These are phyloP conservation scores for Pterulicium gracile DNA, from an alignment of 1,284 basidiomycete species.

Conservation along the genomic window DNA sequence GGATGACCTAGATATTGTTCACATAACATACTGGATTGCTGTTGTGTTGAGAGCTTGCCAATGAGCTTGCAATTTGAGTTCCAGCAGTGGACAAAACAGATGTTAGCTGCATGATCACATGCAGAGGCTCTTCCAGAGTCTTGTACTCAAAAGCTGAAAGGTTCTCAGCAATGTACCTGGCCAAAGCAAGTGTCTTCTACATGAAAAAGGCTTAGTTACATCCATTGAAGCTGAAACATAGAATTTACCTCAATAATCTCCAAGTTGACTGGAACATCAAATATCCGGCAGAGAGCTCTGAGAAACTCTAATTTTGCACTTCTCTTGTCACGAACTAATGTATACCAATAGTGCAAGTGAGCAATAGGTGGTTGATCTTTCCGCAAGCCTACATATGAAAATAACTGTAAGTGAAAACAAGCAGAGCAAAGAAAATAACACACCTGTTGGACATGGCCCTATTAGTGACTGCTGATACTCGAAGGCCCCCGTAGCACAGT, in stretches of 20 bases:
- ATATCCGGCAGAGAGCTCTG: conserved; percentile 70
- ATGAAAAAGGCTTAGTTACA: background rate
- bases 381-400: conserved; percentile 52
- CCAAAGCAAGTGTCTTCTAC: conserved; percentile 62
- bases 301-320: conserved; percentile 78
- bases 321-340: conserved; percentile 85
- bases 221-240: background rate
- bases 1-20: conserved; percentile 19
- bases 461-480: conserved; percentile 58
- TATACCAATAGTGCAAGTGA: conserved; percentile 84
- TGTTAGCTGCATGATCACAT: conserved; percentile 76
- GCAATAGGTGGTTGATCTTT: conserved; percentile 43
- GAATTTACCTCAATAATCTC: conserved; percentile 34
- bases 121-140: conserved; percentile 85
- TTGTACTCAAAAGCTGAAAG: conserved; percentile 90
- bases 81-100: conserved; percentile 77
- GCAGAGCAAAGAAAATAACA: conserved; percentile 33
- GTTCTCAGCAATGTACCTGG: conserved; percentile 90
- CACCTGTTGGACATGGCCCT: conserved; percentile 35
- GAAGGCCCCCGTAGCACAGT: conserved; percentile 73
- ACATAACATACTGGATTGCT: background rate
- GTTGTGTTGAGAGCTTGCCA: background rate
- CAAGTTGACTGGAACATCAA: conserved; percentile 49
- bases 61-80: conserved; percentile 51
- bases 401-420: background rate